These are phyloP conservation scores for Penicillium longicatenatum DNA, from an alignment of 495 filamentous ascomycete genomes.

Conservation along the genomic window DNA sequence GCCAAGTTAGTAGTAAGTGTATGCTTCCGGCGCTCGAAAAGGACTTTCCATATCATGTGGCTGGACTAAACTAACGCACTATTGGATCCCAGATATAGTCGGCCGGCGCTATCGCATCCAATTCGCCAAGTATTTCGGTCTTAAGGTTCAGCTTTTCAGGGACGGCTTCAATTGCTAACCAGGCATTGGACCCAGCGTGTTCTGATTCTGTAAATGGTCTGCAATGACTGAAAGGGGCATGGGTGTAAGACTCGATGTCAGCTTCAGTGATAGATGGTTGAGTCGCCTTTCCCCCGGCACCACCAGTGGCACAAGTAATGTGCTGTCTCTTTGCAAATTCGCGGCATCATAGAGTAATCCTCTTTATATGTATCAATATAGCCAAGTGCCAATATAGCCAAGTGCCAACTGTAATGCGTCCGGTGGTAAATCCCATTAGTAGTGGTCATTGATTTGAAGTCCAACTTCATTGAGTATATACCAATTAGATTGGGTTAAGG, in stretches of 20 bases:
- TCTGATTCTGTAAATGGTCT: not conserved
- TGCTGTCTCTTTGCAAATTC: not conserved
- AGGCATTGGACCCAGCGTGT: slow-evolving; percentile 35
- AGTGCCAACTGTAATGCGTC: not conserved
- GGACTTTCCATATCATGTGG: slow-evolving; percentile 48
- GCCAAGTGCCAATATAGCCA: not conserved
- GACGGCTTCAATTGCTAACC: slow-evolving; percentile 56
- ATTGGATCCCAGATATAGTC: slow-evolving; percentile 58
- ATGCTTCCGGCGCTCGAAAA: slow-evolving; percentile 44
- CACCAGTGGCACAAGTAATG: not conserved
- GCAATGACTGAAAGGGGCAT: not conserved
- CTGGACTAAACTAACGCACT: slow-evolving; percentile 49
- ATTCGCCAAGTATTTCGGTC: slow-evolving; percentile 46
- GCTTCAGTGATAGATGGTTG: not conserved
- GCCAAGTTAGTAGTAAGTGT: slow-evolving; percentile 52
- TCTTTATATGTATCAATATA: not conserved
- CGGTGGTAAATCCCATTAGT: no score
- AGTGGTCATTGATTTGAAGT: not conserved
- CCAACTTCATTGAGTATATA: not conserved
- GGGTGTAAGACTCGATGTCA: not conserved
- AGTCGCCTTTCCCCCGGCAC: not conserved
- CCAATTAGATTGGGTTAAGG: not conserved
- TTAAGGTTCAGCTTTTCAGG: slow-evolving; percentile 56
- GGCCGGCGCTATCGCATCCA: slow-evolving; percentile 41
- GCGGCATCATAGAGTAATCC: not conserved